phyloP scores from a whole-genome alignment of 2,329 filamentous ascomycete species.

The Aspergillus phoenicis region DNA sequence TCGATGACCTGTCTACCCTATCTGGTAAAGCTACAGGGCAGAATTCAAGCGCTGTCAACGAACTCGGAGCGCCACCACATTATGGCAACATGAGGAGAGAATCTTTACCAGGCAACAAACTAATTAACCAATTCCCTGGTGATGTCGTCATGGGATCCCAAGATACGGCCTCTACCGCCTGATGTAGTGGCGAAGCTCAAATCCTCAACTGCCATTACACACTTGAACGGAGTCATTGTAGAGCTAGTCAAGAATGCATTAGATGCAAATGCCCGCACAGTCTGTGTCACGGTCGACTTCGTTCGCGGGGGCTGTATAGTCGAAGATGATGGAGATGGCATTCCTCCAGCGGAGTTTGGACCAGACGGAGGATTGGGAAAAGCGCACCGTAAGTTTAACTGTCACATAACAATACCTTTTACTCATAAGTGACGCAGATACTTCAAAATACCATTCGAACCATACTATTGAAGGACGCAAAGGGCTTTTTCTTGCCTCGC shows the following conservation, averaged over 20 bases:
- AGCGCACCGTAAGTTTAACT: slow-evolving; percentile 61
- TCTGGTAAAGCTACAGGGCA: not conserved
- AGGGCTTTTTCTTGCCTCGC: slow-evolving; percentile 75
- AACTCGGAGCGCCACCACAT: not conserved
- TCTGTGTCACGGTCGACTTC: slow-evolving; percentile 75
- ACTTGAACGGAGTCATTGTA: slow-evolving; percentile 69
- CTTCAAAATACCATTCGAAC: slow-evolving; percentile 67
- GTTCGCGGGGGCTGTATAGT: slow-evolving; percentile 73
- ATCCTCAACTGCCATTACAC: slow-evolving; percentile 78
- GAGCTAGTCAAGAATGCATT: slow-evolving; percentile 81
- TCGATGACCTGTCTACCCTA: not conserved
- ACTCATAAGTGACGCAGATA: slow-evolving; percentile 58
- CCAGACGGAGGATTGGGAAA: slow-evolving; percentile 71
- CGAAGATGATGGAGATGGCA: slow-evolving; percentile 83
- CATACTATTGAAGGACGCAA: slow-evolving; percentile 63
- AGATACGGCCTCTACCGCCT: slow-evolving; percentile 69
- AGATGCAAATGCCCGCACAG: slow-evolving; percentile 71
- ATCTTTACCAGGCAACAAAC: not conserved
- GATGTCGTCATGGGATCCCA: slow-evolving; percentile 30
- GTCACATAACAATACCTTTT: not conserved
- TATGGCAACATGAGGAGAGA: slow-evolving; percentile 11
- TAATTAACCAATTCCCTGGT: not conserved
- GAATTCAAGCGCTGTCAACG: not conserved
- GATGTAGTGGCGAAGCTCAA: slow-evolving; percentile 77
- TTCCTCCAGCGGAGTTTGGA: slow-evolving; percentile 72